Base-by-base conservation (phyloP, 352 stramenopile genomes). In the Globisporangium splendens region DNA sequence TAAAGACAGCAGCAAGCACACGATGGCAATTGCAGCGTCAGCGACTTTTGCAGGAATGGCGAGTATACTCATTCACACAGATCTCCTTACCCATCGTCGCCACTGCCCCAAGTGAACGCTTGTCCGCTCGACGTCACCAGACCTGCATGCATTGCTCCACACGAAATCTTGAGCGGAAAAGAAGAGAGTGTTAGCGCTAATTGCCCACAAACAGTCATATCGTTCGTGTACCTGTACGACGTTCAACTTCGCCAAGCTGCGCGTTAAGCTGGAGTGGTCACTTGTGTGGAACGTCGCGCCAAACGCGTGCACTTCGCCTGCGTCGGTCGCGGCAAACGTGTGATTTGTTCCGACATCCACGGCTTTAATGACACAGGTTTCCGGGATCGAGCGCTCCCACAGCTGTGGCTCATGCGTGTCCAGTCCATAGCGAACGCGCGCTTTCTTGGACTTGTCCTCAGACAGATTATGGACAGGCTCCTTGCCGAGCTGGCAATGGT, bases 21-120 rank as follows among this genome's bases (percentile, higher is more conserved):
- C 33, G 56, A 18, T 24, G 10, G 50, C 17, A 44, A 50, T 28
- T 43, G 13, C 8, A 3, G 20, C n/a, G n/a, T 51, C 46, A 51
- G 12, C 3, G 24, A 14, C 5, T 22, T 31, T 14, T 11, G 20
- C 10, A 8, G 12, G 12, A 41, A 41, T 12, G 7, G 35, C 7
- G 35, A 41, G 35, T 12, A 41, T 41, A 41, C 31, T 24, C 59
- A 14, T 20, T 42, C 1, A 14, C 24, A 51, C 28, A 18, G 17
- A n/a, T n/a, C 12, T 54, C 62, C 77, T 59, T 77, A 92, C 84
- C 84, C 85, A 64, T 83, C 85, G 51, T 94, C 85, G n/a, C 85
- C 83, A 38, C 74, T 93, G 18, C 85, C 85, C 85, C 85, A 94
- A 2, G 83, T 93, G 60, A 79, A 94, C 1, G 69, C 83, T 46